Evolutionary conservation across 371 early-diverging fungal genomes (phyloP).

Genomic region (Apophysomyces sp.): DNA sequence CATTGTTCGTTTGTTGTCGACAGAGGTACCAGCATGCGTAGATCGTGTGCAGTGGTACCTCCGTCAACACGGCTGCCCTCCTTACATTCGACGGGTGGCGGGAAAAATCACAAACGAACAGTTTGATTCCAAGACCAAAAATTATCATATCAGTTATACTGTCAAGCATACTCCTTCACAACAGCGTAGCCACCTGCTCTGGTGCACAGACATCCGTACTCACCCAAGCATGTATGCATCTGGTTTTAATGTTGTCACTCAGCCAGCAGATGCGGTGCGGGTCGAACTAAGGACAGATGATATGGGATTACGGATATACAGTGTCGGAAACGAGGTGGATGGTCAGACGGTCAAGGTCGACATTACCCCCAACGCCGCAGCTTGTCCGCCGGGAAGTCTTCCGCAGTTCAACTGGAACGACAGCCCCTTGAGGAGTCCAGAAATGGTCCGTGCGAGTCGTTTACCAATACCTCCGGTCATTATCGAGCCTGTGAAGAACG

Average conservation of each 20-base stretch:
- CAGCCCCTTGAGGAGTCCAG: background rate
- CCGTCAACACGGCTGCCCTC: conserved; percentile 52
- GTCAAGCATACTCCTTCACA: conserved; percentile 41
- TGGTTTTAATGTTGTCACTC: conserved; percentile 26
- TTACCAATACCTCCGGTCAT: background rate
- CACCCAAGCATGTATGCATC: conserved; percentile 36
- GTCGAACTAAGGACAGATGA: conserved; percentile 33
- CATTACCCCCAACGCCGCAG: conserved; percentile 15
- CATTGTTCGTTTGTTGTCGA: conserved; percentile 46
- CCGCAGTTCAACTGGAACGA: conserved; percentile 19
- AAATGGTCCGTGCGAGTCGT: background rate
- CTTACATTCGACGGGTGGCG: conserved; percentile 49
- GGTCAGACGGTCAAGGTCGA: conserved; percentile 23
- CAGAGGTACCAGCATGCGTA: conserved; percentile 45
- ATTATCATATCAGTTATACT: conserved; percentile 30
- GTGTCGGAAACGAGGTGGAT: conserved; percentile 26
- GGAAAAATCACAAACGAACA: conserved; percentile 34
- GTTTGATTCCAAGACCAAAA: conserved; percentile 28
- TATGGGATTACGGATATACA: conserved; percentile 42
- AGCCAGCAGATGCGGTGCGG: conserved; percentile 18
- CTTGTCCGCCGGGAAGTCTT: background rate
- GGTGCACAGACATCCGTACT: conserved; percentile 45
- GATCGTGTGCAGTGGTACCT: conserved; percentile 48
- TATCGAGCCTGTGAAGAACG: background rate
- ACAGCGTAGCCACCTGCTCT: conserved; percentile 13